Evolutionary conservation across 2,329 filamentous ascomycete genomes (phyloP), one percentile per base, ranked within the genome.

Genomic region (Cladosporium cucumerinum): DNA sequence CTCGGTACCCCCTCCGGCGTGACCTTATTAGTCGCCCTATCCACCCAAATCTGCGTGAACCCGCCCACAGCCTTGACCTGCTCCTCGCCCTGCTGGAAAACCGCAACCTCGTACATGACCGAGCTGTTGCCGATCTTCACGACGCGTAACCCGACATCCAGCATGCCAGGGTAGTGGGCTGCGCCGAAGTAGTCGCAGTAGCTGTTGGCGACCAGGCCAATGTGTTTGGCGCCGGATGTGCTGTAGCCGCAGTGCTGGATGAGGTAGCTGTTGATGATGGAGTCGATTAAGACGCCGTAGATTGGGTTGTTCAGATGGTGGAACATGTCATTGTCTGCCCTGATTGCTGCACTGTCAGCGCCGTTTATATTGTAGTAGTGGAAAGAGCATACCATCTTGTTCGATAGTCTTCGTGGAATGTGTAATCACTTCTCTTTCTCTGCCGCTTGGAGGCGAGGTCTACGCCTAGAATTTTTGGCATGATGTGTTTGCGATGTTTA

Each of bases 321-420:
- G 78, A 95, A 97, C 91, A 96, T 95, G 80, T 97, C 93, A 75
- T 96, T 96, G 78, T 97, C 93, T 76, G 87, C 88, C 92, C 92
- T 93, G 51, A 67, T 28, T 49, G 23, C 30, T 58, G 16, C 48
- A 36, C 66, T 61, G 28, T 66, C 58, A 61, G 16, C 30, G n/a
- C 3, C 23, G 39, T 21, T 10, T 10, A 10, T 21, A 8, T 12
- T 46, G n/a, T 11, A 8, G 8, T 1, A 4, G 4, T 43, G 18
- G 36, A 25, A 65, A 7, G 18, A 65, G 23, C 39, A 32, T 72
- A 93, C 93, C 93, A 97, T 86, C 93, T 81, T 66, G 93, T 96
- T 64, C 92, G 84, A 76, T 96, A 96, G 69, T 95, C 90, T 30
- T 94, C 84, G 49, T 88, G 81, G 76, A 89, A 96, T 57, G 83